These are phyloP conservation scores for Aspergillus vadensis DNA, from an alignment of 2,329 filamentous ascomycete genomes.

Conservation along the genomic window DNA sequence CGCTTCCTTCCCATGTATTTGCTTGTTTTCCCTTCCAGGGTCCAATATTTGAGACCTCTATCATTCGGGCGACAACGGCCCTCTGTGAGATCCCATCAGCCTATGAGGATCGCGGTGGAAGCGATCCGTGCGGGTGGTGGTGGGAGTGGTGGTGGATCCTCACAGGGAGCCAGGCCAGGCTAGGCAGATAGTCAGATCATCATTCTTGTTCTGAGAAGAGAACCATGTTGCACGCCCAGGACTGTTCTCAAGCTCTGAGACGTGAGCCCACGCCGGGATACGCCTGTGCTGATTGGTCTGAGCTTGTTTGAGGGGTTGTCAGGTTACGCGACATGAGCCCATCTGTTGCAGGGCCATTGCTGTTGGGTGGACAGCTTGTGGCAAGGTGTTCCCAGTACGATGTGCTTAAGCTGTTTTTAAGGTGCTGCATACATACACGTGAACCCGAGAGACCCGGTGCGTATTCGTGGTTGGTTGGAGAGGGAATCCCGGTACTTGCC, in stretches of 20 bases:
- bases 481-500: background rate
- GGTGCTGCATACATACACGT: constrained; percentile 16
- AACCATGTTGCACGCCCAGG: background rate
- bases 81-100: constrained; percentile 29
- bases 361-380: background rate
- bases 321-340: constrained; percentile 6
- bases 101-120: constrained; percentile 9
- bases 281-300: constrained; percentile 18
- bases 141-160: constrained; percentile 18
- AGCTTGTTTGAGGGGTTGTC: constrained; percentile 4
- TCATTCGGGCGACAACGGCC: constrained; percentile 23
- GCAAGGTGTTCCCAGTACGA: background rate
- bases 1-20: background rate
- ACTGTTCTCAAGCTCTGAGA: background rate
- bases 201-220: background rate
- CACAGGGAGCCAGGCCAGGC: constrained; percentile 10
- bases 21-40: constrained; percentile 10
- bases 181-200: background rate
- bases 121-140: constrained; percentile 21
- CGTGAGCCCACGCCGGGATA: background rate
- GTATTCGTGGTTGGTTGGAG: constrained; percentile 1
- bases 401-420: constrained; percentile 9
- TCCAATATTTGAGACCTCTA: constrained; percentile 29
- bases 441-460: constrained; percentile 9
- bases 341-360: background rate